Percentiles rank a stretch among this genome's conserved stretches.
Evolutionary conservation across 2,329 filamentous ascomycete genomes (phyloP).

Genomic region (Domatiomyces catenatus): DNA sequence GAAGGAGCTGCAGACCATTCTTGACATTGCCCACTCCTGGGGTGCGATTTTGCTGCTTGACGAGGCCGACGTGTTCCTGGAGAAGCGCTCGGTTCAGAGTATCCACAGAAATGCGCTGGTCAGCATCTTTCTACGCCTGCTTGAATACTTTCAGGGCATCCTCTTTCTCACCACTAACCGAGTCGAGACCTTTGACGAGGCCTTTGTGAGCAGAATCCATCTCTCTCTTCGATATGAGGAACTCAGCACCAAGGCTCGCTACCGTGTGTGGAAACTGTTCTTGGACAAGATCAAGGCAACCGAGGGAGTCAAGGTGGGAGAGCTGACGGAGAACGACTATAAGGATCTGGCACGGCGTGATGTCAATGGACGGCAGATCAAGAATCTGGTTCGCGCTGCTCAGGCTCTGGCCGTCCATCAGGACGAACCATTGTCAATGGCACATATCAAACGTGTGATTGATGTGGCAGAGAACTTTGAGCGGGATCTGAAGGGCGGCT

Average conservation of each 20-base stretch:
- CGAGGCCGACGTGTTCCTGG: conserved; percentile 71
- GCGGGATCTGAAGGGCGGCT: conserved; percentile 64
- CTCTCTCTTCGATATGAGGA: conserved; percentile 69
- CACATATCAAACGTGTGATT: conserved; percentile 67
- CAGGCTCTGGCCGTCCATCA: conserved; percentile 71
- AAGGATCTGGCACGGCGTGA: conserved; percentile 51
- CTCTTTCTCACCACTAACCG: conserved; percentile 81
- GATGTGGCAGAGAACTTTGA: conserved; percentile 73
- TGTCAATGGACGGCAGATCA: conserved; percentile 63
- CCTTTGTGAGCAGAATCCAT: conserved; percentile 65
- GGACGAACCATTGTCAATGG: conserved; percentile 55
- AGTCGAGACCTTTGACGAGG: conserved; percentile 74
- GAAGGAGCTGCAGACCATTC: conserved; percentile 61
- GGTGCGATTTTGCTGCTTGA: conserved; percentile 72
- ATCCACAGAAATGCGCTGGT: conserved; percentile 75
- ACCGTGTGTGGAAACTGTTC: conserved; percentile 71
- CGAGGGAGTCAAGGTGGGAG: conserved; percentile 39
- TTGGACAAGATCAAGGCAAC: conserved; percentile 54
- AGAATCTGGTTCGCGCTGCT: conserved; percentile 71
- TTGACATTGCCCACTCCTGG: conserved; percentile 76
- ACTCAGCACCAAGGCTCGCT: conserved; percentile 55
- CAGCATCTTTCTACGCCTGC: conserved; percentile 67
- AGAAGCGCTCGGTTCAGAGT: conserved; percentile 68
- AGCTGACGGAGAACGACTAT: conserved; percentile 28
- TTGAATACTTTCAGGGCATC: conserved; percentile 89